Conservation (phyloP, 176 grass and related monocot genomes). For the Eleusine coracana region DNA sequence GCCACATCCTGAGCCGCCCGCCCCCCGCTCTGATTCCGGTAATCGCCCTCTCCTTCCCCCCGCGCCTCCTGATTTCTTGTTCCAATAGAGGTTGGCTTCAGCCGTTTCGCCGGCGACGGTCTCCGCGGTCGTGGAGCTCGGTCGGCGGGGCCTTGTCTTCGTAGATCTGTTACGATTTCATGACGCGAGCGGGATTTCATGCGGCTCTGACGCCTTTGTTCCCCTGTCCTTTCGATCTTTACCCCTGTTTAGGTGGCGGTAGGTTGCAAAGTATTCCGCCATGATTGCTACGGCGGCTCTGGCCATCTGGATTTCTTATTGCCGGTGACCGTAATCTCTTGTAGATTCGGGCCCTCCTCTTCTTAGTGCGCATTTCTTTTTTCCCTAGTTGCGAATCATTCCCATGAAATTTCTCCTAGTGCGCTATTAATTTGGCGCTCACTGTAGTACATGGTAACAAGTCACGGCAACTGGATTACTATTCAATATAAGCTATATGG, state of each 20-base stretch:
- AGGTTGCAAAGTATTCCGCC: neutral
- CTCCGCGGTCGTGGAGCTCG: neutral
- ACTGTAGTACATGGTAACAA: neutral
- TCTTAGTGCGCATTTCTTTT: neutral
- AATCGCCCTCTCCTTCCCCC: neutral
- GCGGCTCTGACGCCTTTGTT: neutral
- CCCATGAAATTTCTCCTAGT: neutral
- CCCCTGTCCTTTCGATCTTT: neutral
- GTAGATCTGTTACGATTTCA: neutral
- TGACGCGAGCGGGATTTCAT: neutral
- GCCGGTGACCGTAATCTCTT: neutral
- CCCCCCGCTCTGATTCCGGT: neutral
- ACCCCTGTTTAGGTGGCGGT: neutral
- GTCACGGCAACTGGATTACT: neutral
- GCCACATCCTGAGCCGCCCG: constrained; percentile 6
- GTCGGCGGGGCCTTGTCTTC: neutral
- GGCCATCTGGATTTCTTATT: neutral
- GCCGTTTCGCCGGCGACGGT: neutral
- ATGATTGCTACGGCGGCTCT: neutral
- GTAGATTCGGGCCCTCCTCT: neutral
- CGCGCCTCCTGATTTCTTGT: neutral
- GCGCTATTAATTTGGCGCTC: neutral
- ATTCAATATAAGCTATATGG: neutral
- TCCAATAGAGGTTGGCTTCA: too few species aligned
- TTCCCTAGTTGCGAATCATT: neutral